Conservation (phyloP, 371 early-diverging fungal species). For the Blakeslea trispora region DNA sequence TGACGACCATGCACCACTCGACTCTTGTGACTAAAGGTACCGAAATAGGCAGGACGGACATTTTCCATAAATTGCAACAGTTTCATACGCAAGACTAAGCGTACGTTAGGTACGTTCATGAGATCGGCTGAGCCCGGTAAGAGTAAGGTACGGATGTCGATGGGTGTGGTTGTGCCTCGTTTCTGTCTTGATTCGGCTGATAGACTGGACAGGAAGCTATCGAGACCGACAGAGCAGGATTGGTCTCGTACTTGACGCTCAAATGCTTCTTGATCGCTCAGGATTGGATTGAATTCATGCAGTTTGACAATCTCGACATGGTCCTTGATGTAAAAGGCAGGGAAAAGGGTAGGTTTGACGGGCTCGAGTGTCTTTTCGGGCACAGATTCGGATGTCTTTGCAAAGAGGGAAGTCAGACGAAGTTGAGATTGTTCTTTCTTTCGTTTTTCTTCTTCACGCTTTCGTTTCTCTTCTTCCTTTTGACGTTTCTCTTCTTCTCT, state of each 20-base stretch:
- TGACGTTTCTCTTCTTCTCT: conserved; percentile 40
- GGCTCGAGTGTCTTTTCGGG: conserved; percentile 21
- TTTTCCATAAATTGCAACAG: conserved; percentile 74
- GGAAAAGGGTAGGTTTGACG: conserved; percentile 53
- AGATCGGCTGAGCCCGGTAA: conserved; percentile 32
- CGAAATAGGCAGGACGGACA: conserved; percentile 79
- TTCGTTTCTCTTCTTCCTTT: conserved; percentile 6
- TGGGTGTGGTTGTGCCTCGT: conserved; percentile 14
- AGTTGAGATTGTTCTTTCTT: conserved; percentile 36
- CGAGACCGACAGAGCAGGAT: not conserved
- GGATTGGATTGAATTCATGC: conserved; percentile 3
- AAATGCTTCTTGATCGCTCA: not conserved
- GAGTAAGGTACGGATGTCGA: conserved; percentile 17
- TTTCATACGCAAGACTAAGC: conserved; percentile 59
- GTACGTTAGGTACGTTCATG: conserved; percentile 26
- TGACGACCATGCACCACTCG: conserved; percentile 54
- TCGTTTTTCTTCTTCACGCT: not conserved
- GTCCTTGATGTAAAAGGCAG: conserved; percentile 68
- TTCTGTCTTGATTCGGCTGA: conserved; percentile 23
- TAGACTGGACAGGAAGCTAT: conserved; percentile 9
- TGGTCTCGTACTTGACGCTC: not conserved
- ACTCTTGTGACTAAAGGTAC: conserved; percentile 77
- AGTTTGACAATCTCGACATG: conserved; percentile 40
- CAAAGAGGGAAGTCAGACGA: conserved; percentile 45
- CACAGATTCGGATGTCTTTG: conserved; percentile 27